Percentiles rank a stretch among this genome's conserved stretches.
phyloP scores from a whole-genome alignment of 805 yeast species.

The Yarrowia keelungensis region DNA sequence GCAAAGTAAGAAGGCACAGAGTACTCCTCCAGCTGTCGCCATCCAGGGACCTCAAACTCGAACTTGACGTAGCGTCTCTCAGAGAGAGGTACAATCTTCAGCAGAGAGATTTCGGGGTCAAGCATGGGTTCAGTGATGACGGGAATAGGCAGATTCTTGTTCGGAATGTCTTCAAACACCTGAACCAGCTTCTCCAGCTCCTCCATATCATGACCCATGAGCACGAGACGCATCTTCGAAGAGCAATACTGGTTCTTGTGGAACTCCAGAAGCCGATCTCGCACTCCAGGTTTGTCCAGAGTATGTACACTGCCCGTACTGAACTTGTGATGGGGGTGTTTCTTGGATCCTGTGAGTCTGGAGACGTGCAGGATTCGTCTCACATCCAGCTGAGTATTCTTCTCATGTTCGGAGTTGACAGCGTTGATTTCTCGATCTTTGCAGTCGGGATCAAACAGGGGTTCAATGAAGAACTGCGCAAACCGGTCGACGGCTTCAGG shows the following conservation, averaged over 20 bases:
- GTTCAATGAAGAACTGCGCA: slow-evolving; percentile 88
- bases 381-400: slow-evolving; percentile 84
- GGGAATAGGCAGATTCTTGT: slow-evolving; percentile 4
- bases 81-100: slow-evolving; percentile 11
- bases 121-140: not conserved
- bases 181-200: slow-evolving; percentile 57
- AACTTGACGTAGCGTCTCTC: not conserved
- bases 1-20: slow-evolving; percentile 60
- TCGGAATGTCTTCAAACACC: slow-evolving; percentile 9
- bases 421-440: slow-evolving; percentile 93
- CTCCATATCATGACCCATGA: slow-evolving; percentile 80
- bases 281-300: slow-evolving; percentile 80
- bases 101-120: not conserved
- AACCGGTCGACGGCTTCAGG: slow-evolving; percentile 91
- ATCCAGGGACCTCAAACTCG: slow-evolving; percentile 27
- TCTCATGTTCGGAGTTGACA: slow-evolving; percentile 94
- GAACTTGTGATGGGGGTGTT: slow-evolving; percentile 85
- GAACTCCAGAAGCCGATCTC: slow-evolving; percentile 80
- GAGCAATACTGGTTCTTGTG: slow-evolving; percentile 77
- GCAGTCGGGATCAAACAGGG: slow-evolving; percentile 74
- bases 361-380: slow-evolving; percentile 91
- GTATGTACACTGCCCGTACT: slow-evolving; percentile 89
- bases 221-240: slow-evolving; percentile 84
- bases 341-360: slow-evolving; percentile 69
- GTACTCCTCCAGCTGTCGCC: not conserved